A percentile compares a stretch with the other conserved stretches of the same genome.
Evolutionary conservation across 2,329 filamentous ascomycete genomes (phyloP).

Genomic region (Neopestalotiopsis sp.): DNA sequence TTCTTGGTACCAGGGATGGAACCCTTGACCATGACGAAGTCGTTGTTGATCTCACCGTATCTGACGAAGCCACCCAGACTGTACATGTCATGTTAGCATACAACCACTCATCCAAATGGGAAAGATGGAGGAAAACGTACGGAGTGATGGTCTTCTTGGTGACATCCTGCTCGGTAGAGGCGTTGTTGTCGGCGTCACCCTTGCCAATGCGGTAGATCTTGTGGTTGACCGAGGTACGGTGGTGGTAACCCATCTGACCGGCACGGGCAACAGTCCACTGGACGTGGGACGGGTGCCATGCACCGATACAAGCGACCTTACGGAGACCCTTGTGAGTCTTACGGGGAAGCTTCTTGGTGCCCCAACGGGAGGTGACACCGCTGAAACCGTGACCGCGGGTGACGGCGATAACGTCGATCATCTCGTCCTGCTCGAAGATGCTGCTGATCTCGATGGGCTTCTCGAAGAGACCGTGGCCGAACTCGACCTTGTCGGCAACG

Average conservation of each 20-base stretch:
- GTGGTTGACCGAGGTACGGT: slow-evolving; percentile 99
- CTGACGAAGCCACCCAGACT: slow-evolving; percentile 99
- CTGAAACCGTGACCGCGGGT: slow-evolving; percentile 99
- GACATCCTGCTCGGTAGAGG: slow-evolving; percentile 92
- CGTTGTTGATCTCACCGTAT: slow-evolving; percentile 99
- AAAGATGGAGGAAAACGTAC: slow-evolving; percentile 65
- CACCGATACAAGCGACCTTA: slow-evolving; percentile 99
- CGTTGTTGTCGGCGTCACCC: slow-evolving; percentile 88
- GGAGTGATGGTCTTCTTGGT: slow-evolving; percentile 99
- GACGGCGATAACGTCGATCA: slow-evolving; percentile 98
- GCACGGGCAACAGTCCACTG: slow-evolving; percentile 99
- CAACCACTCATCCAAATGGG: neutral
- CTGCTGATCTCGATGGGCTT: slow-evolving; percentile 92
- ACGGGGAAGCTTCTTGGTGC: slow-evolving; percentile 99
- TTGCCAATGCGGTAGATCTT: slow-evolving; percentile 99
- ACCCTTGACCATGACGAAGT: slow-evolving; percentile 98
- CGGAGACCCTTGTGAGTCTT: slow-evolving; percentile 99
- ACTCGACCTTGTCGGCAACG: slow-evolving; percentile 95
- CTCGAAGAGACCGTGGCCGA: slow-evolving; percentile 96
- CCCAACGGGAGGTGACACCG: slow-evolving; percentile 98
- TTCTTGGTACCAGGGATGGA: slow-evolving; percentile 98
- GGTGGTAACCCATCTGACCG: slow-evolving; percentile 99
- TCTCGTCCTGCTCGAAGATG: slow-evolving; percentile 99
- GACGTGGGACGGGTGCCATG: slow-evolving; percentile 99
- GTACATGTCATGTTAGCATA: slow-evolving; percentile 24